These are phyloP conservation scores for Hordeum pubiflorum DNA, from an alignment of 202 grass and related monocot species.

Conservation along the genomic window DNA sequence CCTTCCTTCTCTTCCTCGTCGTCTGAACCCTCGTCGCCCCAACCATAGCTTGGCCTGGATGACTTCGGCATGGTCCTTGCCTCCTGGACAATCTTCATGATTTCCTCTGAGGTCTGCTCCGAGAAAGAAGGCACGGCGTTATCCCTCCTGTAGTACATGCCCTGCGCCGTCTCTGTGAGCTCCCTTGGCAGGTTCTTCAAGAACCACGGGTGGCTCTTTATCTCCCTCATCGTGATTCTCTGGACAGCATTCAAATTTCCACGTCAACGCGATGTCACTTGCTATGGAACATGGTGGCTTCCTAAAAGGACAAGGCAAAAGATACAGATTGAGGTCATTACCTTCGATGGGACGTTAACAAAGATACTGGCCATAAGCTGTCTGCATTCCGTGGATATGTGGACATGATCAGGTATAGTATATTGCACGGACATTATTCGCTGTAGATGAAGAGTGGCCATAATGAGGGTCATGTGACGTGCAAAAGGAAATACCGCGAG, in stretches of 20 bases:
- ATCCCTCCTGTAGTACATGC: conserved; percentile 65
- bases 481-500: background rate
- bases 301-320: background rate
- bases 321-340: conserved; percentile 20
- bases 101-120: conserved; percentile 65
- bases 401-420: conserved; percentile 77
- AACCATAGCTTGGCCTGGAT: conserved; percentile 39
- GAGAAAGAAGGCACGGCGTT: conserved; percentile 65
- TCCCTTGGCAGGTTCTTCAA: conserved; percentile 87
- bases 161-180: conserved; percentile 61
- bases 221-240: conserved; percentile 95
- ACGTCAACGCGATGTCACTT: conserved; percentile 4
- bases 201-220: conserved; percentile 97
- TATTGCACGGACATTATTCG: conserved; percentile 89
- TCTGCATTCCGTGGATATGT: conserved; percentile 62
- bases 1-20: conserved; percentile 49
- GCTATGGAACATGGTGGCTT: background rate
- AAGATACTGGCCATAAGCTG: conserved; percentile 75
- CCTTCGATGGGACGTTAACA: conserved; percentile 58
- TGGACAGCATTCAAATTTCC: conserved; percentile 29
- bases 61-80: conserved; percentile 60
- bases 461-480: conserved; percentile 20
- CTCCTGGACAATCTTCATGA: conserved; percentile 69
- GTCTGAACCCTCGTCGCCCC: conserved; percentile 42
- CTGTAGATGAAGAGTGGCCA: conserved; percentile 31